Evolutionary conservation across 331 rosid species (phyloP).

Genomic region (Cucumis variabilis): DNA sequence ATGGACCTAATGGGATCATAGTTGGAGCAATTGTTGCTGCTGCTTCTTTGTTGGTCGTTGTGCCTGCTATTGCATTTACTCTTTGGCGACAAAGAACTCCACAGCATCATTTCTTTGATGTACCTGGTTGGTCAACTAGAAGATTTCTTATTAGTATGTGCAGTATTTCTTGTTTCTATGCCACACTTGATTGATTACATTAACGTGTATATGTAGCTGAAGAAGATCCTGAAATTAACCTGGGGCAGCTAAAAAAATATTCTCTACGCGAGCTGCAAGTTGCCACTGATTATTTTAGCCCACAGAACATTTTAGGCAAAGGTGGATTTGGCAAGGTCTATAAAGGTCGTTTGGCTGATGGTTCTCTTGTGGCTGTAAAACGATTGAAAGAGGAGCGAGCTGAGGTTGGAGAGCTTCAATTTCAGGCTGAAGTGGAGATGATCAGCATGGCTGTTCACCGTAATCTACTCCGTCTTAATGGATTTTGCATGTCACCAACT

Average conservation of each 20-base stretch:
- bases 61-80: constrained; percentile 94
- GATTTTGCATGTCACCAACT: constrained; percentile 97
- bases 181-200: not conserved
- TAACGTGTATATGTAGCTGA: constrained; percentile 69
- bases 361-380: constrained; percentile 91
- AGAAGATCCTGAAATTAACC: constrained; percentile 98
- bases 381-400: constrained; percentile 96
- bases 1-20: constrained; percentile 84
- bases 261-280: constrained; percentile 94
- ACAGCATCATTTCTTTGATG: constrained; percentile 91
- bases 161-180: not conserved
- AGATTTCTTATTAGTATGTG: not conserved
- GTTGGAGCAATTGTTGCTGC: constrained; percentile 98
- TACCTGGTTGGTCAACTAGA: constrained; percentile 69
- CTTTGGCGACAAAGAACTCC: constrained; percentile 97
- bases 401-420: constrained; percentile 96
- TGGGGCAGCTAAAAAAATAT: constrained; percentile 96
- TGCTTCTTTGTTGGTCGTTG: constrained; percentile 89
- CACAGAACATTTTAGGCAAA: constrained; percentile 89
- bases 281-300: constrained; percentile 93
- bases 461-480: constrained; percentile 90
- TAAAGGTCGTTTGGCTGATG: constrained; percentile 94
- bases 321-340: constrained; percentile 55
- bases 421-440: constrained; percentile 48
- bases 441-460: constrained; percentile 99